Base-by-base conservation (phyloP, 257 asterid genomes). In the Nicotiana tomentosiformis region DNA sequence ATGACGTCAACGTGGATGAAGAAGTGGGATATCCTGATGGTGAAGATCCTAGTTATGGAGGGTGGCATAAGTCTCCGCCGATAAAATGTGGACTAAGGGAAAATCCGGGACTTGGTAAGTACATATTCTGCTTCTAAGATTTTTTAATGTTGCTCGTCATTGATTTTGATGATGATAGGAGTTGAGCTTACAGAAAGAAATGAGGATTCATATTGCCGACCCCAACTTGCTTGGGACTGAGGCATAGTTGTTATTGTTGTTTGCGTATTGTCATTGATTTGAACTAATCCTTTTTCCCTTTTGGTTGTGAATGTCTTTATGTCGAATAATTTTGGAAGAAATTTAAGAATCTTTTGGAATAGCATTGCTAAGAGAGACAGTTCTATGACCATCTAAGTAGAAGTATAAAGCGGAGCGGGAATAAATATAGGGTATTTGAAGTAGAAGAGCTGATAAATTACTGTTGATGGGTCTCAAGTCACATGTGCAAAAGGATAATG, bases 41-140 rank as follows among this genome's bases (percentile, higher is more conserved):
- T 14, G 92, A 91, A 53, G 92, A 90, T 85, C 88, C 88, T 4
- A 89, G 90, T 82, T 86, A 85, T 79, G 97, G 91, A 82, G 94
- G 89, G 65, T 89, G 90, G 92, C 87, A 82, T 80, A 86, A 86
- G 43, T 87, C 95, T 60, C 92, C 94, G 1, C 86, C 83, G 87
- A 60, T 96, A 85, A 87, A 84, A 43, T 89, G 91, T 68, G 97
- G 99, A 49, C 77, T 92, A 84, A 86, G 89, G 83, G 99, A 96
- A 66, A 91, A 90, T 89, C 99, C 98, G 7, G 97, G 98, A 72
- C 90, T 89, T 77, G 97, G 99, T 96, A 66, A 81, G 97, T 89
- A 76, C 7, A 2, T 26, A 26, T 76, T 76, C 26, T 51, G 65
- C 43, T 51, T 76, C 3, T 51, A 29, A 8, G 65, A 49, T 51